Percentiles rank a stretch among this genome's conserved stretches.
These are phyloP conservation scores for Ceratocystis eucalypticola DNA, from an alignment of 2,329 filamentous ascomycete genomes.

Conservation along the genomic window DNA sequence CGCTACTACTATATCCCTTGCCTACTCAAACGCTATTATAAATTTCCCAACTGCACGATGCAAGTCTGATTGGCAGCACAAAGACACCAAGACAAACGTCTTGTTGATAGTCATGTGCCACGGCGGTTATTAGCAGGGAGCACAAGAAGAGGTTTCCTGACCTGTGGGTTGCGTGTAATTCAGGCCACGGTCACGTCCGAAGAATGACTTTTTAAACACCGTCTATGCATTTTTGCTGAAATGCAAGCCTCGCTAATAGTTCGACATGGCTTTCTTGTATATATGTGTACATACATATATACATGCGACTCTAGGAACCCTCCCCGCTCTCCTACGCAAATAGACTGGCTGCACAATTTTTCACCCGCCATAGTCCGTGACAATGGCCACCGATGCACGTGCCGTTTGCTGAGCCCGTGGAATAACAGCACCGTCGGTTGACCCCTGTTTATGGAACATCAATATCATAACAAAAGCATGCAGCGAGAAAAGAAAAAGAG, in stretches of 20 bases:
- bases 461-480: neutral
- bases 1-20: neutral
- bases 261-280: neutral
- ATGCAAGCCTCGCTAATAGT: no score
- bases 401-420: neutral
- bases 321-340: neutral
- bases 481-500: neutral
- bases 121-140: neutral
- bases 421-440: neutral
- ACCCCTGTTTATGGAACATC: neutral
- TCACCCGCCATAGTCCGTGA: neutral
- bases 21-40: neutral
- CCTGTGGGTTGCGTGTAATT: neutral
- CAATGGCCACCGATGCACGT: constrained; percentile 8
- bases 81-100: neutral
- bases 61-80: neutral
- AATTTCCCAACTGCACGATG: neutral
- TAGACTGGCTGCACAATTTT: neutral
- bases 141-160: neutral
- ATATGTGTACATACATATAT: neutral
- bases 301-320: neutral
- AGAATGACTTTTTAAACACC: no score
- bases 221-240: no score
- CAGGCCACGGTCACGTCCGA: constrained; percentile 4
- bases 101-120: neutral